A percentile compares a stretch with the other conserved stretches of the same genome.
These are phyloP conservation scores for Cyberlindnera mrakii DNA, from an alignment of 805 yeast genomes.

Conservation along the genomic window DNA sequence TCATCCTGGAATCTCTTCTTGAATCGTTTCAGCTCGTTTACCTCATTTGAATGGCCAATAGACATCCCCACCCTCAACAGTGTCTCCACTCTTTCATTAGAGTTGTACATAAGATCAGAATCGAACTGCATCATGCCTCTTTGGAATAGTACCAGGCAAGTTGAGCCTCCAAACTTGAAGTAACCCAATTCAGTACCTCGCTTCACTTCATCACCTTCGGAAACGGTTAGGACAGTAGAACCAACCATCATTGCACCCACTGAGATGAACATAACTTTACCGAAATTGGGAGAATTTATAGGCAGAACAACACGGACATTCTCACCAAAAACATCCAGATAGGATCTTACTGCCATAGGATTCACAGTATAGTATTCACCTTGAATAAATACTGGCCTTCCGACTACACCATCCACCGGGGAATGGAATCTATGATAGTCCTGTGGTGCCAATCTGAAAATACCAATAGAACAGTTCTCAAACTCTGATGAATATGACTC, in stretches of 20 bases:
- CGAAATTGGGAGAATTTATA: slow-evolving; percentile 70
- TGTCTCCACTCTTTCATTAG: slow-evolving; percentile 69
- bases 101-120: slow-evolving; percentile 64
- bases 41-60: slow-evolving; percentile 64
- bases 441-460: slow-evolving; percentile 92
- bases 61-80: slow-evolving; percentile 87
- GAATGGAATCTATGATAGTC: slow-evolving; percentile 93
- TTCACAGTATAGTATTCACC: slow-evolving; percentile 96
- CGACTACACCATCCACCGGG: slow-evolving; percentile 74
- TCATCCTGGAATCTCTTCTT: slow-evolving; percentile 40
- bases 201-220: slow-evolving; percentile 48
- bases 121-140: slow-evolving; percentile 52
- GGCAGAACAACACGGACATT: slow-evolving; percentile 77
- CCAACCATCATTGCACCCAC: slow-evolving; percentile 99
- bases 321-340: slow-evolving; percentile 88
- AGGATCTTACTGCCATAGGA: slow-evolving; percentile 92
- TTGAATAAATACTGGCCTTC: slow-evolving; percentile 59
- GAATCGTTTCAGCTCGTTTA: slow-evolving; percentile 43
- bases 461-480: slow-evolving; percentile 50
- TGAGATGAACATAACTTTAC: slow-evolving; percentile 68
- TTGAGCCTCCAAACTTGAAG: slow-evolving; percentile 95
- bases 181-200: slow-evolving; percentile 88
- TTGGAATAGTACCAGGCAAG: slow-evolving; percentile 65
- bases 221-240: slow-evolving; percentile 66
- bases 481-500: slow-evolving; percentile 34